These are phyloP conservation scores for Citrullus colocynthis DNA, from an alignment of 306 rosid genomes.

Conservation along the genomic window DNA sequence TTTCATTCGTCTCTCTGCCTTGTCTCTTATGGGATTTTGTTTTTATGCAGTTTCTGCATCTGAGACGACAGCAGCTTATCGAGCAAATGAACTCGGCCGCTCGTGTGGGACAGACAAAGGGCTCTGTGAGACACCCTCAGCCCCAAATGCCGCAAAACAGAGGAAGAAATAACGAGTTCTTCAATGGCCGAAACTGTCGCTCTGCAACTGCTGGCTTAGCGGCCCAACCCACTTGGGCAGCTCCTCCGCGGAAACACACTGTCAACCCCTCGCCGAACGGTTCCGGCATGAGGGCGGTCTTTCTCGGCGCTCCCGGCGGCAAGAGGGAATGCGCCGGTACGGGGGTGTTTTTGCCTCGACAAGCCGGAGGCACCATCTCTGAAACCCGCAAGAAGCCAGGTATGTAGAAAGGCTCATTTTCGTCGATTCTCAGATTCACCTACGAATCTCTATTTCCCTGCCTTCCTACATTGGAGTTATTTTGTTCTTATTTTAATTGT, in stretches of 20 bases:
- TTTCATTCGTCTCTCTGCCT: neutral
- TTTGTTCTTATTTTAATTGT: neutral
- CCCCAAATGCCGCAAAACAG: constrained; percentile 14
- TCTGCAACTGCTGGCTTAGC: constrained; percentile 15
- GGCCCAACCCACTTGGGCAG: constrained; percentile 43
- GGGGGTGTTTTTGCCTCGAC: constrained; percentile 56
- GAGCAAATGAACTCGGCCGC: constrained; percentile 16
- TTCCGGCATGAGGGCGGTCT: constrained; percentile 41
- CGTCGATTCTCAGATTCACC: neutral
- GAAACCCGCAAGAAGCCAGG: constrained; percentile 32
- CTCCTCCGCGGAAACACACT: constrained; percentile 26
- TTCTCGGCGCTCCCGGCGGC: constrained; percentile 12
- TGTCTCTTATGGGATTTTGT: neutral
- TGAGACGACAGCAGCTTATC: constrained; percentile 35
- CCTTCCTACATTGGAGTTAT: no score
- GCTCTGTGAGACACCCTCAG: constrained; percentile 14
- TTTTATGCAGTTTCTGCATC: constrained; percentile 18
- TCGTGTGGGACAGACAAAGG: constrained; percentile 16
- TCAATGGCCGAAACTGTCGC: constrained; percentile 4
- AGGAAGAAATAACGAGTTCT: constrained; percentile 20
- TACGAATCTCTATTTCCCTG: neutral
- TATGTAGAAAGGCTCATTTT: neutral
- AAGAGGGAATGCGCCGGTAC: constrained; percentile 42
- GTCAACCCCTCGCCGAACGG: constrained; percentile 18
- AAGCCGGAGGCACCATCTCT: neutral